These are phyloP conservation scores for Phoenix dactylifera DNA, from an alignment of 176 grass and related monocot genomes.

Conservation along the genomic window DNA sequence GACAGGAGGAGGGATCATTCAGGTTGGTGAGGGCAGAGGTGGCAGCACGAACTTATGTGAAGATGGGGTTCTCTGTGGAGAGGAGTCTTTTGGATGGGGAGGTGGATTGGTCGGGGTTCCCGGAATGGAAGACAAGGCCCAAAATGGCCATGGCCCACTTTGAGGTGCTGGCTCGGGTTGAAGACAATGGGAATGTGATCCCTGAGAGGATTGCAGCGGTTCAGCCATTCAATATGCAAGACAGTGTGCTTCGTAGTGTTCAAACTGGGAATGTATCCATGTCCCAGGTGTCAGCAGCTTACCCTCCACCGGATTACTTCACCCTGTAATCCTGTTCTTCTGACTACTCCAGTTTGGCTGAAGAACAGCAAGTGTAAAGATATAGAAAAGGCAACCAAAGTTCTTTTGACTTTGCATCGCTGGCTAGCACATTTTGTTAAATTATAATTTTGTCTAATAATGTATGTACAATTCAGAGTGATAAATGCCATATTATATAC, in stretches of 20 bases:
- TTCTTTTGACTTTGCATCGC: too few relatives aligned
- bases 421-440: too few relatives aligned
- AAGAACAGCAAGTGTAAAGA: too few relatives aligned
- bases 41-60: slow-evolving; percentile 71
- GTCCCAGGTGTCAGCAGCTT: slow-evolving; percentile 29
- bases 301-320: slow-evolving; percentile 37
- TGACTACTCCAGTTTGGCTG: too few relatives aligned
- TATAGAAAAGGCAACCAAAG: too few relatives aligned
- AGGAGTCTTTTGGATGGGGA: slow-evolving; percentile 49
- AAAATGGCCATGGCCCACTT: slow-evolving; percentile 55
- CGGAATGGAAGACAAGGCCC: slow-evolving; percentile 61
- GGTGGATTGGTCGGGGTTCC: slow-evolving; percentile 40
- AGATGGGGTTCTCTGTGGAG: slow-evolving; percentile 66
- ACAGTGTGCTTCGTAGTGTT: slow-evolving; percentile 32
- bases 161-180: slow-evolving; percentile 73
- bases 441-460: too few relatives aligned
- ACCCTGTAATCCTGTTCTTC: slow-evolving; percentile 35
- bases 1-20: slow-evolving; percentile 52
- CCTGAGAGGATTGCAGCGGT: slow-evolving; percentile 60
- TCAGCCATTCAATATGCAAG: slow-evolving; percentile 27
- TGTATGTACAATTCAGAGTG: too few relatives aligned
- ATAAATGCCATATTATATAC: too few relatives aligned
- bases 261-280: slow-evolving; percentile 41
- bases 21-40: slow-evolving; percentile 55
- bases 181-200: slow-evolving; percentile 46